Base-by-base conservation (phyloP, 345 rosid genomes). In the Populus deltoides region DNA sequence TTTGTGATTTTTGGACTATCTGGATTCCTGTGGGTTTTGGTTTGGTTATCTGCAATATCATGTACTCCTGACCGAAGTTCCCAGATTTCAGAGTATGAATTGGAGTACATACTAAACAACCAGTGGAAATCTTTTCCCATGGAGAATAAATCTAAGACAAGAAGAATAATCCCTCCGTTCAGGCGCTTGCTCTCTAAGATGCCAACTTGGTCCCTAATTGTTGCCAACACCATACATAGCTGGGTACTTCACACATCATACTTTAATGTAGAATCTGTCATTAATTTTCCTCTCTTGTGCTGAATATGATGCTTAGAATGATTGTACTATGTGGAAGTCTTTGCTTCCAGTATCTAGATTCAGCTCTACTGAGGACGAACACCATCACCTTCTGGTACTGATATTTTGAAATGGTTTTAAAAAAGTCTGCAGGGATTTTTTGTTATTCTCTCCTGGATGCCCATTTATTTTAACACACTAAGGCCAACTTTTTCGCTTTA, bases 391-490 rank as follows among this genome's bases (percentile, higher is more conserved):
- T 39, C 59, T 20, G 15, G 11, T 16, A 39, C 17, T 35, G 11
- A 29, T 62, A 29, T 61, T 41, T 71, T 8, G 31, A 5, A 29
- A 62, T 76, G 45, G 73, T 78, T 59, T 59, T 3, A 47, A 29
- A 61, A 33, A 16, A 16, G 16, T 73, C 49, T 84, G 62, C 92
- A 95, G 99, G 99, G 99, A 0, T 95, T 95, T 73, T 95, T 95
- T 86, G 94, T 93, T 82, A 92, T 95, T 85, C 99, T 95, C 79
- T 91, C 99, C 27, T 95, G 99, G 99, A 95, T 93, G 99, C 99
- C 99, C 17, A 90, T 93, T 77, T 93, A 93, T 90, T 95, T 95
- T 80, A 92, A 91, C 82, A 83, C 90, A 72, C 98, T 95, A 88
- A 89, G 95, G 78, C 80, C 66, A 35, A 65, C 68, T 65, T 66